These are phyloP conservation scores for Populus simonii DNA, from an alignment of 345 rosid genomes.

Conservation along the genomic window DNA sequence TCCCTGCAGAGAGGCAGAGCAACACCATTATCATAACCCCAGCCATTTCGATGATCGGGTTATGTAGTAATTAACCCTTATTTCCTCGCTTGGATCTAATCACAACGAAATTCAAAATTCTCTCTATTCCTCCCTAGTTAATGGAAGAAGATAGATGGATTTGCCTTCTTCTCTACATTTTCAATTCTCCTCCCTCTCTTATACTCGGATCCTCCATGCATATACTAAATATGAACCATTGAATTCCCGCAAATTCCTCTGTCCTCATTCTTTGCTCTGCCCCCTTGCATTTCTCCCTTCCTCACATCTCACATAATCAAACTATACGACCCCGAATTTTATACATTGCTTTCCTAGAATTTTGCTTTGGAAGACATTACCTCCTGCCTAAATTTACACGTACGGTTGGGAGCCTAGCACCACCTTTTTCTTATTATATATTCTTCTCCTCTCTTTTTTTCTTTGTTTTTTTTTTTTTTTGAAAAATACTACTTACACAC, in stretches of 20 bases:
- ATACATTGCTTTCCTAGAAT: neutral
- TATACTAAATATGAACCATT: neutral
- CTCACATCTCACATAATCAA: constrained; percentile 1
- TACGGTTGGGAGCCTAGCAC: neutral
- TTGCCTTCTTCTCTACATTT: constrained; percentile 34
- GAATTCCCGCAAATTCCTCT: neutral
- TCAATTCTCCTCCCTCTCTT: constrained; percentile 1
- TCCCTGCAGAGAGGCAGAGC: constrained; percentile 37
- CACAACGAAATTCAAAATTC: neutral
- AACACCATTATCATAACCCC: constrained; percentile 34
- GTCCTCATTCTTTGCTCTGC: neutral
- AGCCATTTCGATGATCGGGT: constrained; percentile 21
- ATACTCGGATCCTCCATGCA: neutral
- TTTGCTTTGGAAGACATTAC: neutral
- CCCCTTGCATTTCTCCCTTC: constrained; percentile 6
- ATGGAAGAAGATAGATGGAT: constrained; percentile 31
- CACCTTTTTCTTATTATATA: too few species aligned
- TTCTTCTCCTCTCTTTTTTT: too few species aligned
- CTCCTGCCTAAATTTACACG: neutral
- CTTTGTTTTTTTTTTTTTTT: too few species aligned
- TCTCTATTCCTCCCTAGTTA: constrained; percentile 9
- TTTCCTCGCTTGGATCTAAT: constrained; percentile 12
- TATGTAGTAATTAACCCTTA: neutral
- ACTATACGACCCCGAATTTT: neutral
- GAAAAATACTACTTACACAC: too few species aligned